Conservation (phyloP, 768 basidiomycete genomes). For the Trichaptum fuscoviolaceum region DNA sequence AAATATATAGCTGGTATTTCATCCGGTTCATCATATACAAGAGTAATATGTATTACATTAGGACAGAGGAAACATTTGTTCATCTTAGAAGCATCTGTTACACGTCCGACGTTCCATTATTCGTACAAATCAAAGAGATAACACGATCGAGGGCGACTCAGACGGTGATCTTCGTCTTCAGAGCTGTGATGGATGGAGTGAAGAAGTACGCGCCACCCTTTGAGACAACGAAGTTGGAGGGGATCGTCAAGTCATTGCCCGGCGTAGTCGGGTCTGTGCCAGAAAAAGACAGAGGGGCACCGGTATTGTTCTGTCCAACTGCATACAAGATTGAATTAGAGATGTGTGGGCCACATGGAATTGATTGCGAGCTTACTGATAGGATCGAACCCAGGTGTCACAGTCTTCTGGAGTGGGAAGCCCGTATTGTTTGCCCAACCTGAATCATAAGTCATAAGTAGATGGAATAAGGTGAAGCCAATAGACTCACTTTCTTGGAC, state of each 20-base stretch:
- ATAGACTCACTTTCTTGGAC: conserved; percentile 20
- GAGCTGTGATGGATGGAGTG: conserved; percentile 40
- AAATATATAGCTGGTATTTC: not conserved
- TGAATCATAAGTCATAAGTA: not conserved
- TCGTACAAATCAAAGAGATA: not conserved
- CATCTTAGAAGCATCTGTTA: not conserved
- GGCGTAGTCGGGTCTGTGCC: conserved; percentile 21
- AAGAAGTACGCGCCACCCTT: conserved; percentile 53
- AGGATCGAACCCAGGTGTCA: conserved; percentile 40
- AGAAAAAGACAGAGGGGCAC: conserved; percentile 12
- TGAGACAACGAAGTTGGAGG: conserved; percentile 33
- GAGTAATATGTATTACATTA: not conserved
- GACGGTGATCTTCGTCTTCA: conserved; percentile 24
- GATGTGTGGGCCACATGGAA: not conserved
- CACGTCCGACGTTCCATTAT: not conserved
- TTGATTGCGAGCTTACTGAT: conserved; percentile 19
- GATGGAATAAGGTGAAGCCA: not conserved
- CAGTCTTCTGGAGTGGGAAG: conserved; percentile 19
- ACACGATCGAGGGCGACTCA: not conserved
- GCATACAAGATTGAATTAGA: not conserved
- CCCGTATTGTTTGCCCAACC: conserved; percentile 27
- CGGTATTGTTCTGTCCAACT: conserved; percentile 7
- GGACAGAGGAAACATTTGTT: not conserved
- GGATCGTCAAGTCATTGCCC: conserved; percentile 13
- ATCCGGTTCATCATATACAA: not conserved